Conservation (phyloP, 257 asterid species). For the Ocimum tenuiflorum region DNA sequence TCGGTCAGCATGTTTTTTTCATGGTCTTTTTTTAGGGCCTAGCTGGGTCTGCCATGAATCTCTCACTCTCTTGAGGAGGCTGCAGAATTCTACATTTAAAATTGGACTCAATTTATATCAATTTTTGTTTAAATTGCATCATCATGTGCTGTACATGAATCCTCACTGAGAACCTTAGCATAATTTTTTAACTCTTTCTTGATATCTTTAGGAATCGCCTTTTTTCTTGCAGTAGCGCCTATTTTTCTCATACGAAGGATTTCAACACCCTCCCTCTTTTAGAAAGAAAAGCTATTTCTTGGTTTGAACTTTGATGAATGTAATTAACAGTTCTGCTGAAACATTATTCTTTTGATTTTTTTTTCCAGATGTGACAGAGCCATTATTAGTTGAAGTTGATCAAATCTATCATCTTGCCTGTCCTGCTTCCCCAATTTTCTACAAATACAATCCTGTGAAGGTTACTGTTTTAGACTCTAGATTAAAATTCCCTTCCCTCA, state of each 20-base stretch:
- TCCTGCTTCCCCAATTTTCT: constrained; percentile 92
- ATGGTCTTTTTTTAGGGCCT: background rate
- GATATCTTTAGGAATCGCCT: background rate
- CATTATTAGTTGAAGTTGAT: constrained; percentile 79
- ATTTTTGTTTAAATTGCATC: background rate
- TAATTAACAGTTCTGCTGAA: background rate
- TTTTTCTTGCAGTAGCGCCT: background rate
- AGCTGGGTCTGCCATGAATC: background rate
- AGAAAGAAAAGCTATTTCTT: no score
- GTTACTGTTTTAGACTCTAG: constrained; percentile 29
- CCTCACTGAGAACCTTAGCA: background rate
- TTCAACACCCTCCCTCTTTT: no score
- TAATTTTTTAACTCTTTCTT: background rate
- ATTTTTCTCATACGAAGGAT: no score
- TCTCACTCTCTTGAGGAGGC: background rate
- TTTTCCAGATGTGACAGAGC: constrained; percentile 70
- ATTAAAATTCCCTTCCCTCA: no score
- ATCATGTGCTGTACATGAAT: background rate
- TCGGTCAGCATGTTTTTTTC: background rate
- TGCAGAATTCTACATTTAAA: background rate
- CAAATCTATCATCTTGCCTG: constrained; percentile 96
- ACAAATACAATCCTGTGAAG: constrained; percentile 95
- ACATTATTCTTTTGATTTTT: no score
- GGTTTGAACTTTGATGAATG: background rate
- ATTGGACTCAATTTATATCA: background rate